phyloP scores from a whole-genome alignment of 225 moss, liverwort and hornwort genomes.

The Bryum argenteum region DNA sequence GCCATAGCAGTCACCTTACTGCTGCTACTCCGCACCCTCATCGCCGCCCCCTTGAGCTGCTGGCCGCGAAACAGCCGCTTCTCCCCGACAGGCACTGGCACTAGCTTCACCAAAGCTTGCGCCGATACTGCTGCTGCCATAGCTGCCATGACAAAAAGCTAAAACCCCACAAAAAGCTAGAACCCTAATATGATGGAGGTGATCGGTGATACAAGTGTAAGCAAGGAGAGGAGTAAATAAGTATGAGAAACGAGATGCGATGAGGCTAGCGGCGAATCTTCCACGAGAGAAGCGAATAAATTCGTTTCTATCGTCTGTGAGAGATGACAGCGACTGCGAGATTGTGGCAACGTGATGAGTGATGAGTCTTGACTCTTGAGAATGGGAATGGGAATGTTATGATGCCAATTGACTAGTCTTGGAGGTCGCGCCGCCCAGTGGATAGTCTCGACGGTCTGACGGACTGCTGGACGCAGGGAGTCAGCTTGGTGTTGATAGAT shows the following conservation, averaged over 20 bases:
- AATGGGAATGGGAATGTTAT: too few relatives aligned
- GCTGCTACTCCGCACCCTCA: not conserved
- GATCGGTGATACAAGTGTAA: not conserved
- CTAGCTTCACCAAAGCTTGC: not conserved
- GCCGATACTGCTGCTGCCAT: not conserved
- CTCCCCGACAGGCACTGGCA: not conserved
- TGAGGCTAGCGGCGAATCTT: slow-evolving; percentile 39
- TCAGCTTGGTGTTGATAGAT: too few relatives aligned
- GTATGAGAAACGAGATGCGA: not conserved
- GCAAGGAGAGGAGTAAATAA: not conserved
- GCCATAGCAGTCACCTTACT: not conserved
- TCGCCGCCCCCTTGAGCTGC: not conserved
- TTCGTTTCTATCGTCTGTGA: slow-evolving; percentile 25
- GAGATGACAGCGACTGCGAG: not conserved
- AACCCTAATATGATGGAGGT: not conserved
- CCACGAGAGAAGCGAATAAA: slow-evolving; percentile 17
- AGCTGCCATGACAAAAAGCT: slow-evolving; percentile 19
- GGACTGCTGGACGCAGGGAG: too few relatives aligned
- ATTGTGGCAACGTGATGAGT: too few relatives aligned
- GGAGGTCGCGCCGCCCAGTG: too few relatives aligned
- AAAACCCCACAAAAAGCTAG: not conserved
- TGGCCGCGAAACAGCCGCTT: not conserved
- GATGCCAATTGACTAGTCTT: too few relatives aligned
- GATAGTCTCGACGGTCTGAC: too few relatives aligned
- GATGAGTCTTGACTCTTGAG: too few relatives aligned